Conservation (phyloP, 495 filamentous ascomycete genomes). For the Penicillium waksmanii region DNA sequence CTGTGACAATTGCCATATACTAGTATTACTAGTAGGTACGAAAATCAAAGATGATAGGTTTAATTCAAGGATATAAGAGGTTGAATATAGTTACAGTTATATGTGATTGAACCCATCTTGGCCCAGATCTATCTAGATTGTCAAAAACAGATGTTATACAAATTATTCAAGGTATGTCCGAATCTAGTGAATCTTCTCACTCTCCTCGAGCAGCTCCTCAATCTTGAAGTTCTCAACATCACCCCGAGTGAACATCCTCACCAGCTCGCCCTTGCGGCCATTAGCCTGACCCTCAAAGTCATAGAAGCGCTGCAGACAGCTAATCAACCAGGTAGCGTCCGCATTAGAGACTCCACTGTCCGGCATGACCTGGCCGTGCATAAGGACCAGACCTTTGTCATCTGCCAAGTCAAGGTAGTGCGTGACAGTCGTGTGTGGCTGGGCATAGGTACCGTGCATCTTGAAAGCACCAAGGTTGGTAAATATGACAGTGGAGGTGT, state of each 20-base stretch:
- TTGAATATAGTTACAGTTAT: too few species aligned
- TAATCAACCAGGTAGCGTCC: slow-evolving; percentile 86
- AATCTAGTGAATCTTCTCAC: slow-evolving; percentile 63
- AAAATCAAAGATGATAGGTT: too few species aligned
- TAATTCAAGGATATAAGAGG: too few species aligned
- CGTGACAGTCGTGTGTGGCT: slow-evolving; percentile 90
- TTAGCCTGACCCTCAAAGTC: slow-evolving; percentile 60
- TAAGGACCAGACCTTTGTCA: slow-evolving; percentile 75
- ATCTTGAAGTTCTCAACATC: slow-evolving; percentile 74
- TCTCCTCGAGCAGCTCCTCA: slow-evolving; percentile 82
- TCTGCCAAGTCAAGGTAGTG: slow-evolving; percentile 80
- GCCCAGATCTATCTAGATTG: slow-evolving; percentile 1
- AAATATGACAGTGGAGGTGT: slow-evolving; percentile 84
- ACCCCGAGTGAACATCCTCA: slow-evolving; percentile 81
- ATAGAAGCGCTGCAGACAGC: slow-evolving; percentile 95
- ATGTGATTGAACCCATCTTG: too few species aligned
- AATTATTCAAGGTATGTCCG: slow-evolving; percentile 27
- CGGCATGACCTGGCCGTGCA: slow-evolving; percentile 79
- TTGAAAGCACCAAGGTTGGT: slow-evolving; percentile 92
- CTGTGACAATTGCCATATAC: too few species aligned
- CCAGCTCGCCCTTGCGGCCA: slow-evolving; percentile 60
- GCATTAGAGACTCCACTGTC: slow-evolving; percentile 75
- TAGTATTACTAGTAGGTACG: too few species aligned
- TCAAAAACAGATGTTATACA: slow-evolving; percentile 13
- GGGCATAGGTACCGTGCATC: slow-evolving; percentile 81